phyloP scores from a whole-genome alignment of 2,329 filamentous ascomycete species.

The Colletotrichum horii region DNA sequence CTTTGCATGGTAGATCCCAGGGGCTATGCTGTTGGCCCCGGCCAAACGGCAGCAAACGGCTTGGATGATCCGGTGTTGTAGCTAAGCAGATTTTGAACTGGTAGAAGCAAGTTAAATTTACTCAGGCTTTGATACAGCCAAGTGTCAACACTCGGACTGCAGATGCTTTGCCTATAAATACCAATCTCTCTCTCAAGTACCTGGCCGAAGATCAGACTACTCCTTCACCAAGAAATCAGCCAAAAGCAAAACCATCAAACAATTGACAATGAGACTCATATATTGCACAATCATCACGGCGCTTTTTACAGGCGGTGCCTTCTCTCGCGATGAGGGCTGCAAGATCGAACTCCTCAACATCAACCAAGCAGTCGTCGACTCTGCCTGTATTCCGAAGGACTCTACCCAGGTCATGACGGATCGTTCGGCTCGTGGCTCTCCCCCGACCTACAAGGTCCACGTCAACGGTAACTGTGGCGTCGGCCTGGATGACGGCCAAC shows the following conservation, averaged over 20 bases:
- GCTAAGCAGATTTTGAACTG: not conserved
- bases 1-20: not conserved
- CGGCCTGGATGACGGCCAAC: not conserved
- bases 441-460: not conserved
- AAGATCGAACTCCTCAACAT: not conserved
- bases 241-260: not conserved
- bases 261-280: not conserved
- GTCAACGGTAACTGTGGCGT: not conserved
- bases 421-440: not conserved
- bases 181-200: not conserved
- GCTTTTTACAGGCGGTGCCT: not conserved
- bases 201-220: not conserved
- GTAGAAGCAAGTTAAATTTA: not conserved
- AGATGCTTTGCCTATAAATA: not conserved
- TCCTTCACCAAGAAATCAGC: not conserved
- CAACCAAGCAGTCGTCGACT: not conserved
- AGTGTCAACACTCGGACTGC: not conserved
- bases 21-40: not conserved
- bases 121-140: not conserved
- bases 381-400: not conserved
- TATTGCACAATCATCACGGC: not conserved
- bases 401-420: not conserved
- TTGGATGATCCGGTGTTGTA: not conserved
- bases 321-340: not conserved
- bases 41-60: not conserved